Conservation (phyloP, 805 yeast genomes). For the Barnettozyma salicaria region DNA sequence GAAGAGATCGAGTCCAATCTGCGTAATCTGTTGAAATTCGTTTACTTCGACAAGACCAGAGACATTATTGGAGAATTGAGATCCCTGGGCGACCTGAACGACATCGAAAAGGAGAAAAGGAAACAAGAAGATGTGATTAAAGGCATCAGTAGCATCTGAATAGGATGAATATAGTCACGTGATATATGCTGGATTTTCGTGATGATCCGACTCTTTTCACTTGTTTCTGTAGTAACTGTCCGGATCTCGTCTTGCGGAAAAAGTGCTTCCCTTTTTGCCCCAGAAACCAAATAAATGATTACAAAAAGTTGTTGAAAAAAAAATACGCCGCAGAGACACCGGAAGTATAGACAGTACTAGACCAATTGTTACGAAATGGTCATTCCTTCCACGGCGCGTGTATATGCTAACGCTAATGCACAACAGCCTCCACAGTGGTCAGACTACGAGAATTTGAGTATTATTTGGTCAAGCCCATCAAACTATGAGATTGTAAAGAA, state of each 20-base stretch:
- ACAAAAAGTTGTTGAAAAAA: too few relatives aligned
- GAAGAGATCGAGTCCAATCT: constrained; percentile 86
- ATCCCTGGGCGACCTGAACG: constrained; percentile 25
- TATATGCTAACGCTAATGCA: constrained; percentile 74
- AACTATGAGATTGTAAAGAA: constrained; percentile 80
- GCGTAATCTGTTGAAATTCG: constrained; percentile 85
- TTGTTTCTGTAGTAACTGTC: background rate
- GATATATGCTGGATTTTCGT: background rate
- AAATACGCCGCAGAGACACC: too few relatives aligned
- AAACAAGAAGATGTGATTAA: constrained; percentile 8
- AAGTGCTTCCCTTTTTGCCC: too few relatives aligned
- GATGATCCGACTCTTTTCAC: background rate
- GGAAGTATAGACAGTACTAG: background rate
- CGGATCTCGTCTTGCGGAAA: background rate
- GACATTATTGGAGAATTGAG: constrained; percentile 76
- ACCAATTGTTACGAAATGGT: too few relatives aligned
- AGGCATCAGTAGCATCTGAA: constrained; percentile 6
- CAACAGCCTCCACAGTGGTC: constrained; percentile 76
- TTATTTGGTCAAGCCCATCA: constrained; percentile 81
- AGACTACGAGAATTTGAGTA: constrained; percentile 72
- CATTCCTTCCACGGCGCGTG: constrained; percentile 57
- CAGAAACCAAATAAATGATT: too few relatives aligned
- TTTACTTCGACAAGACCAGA: constrained; percentile 89
- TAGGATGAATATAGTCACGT: too few relatives aligned
- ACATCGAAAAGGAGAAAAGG: constrained; percentile 4